Evolutionary conservation across 2,329 filamentous ascomycete species (phyloP).

Genomic region (Elsinoe australis): DNA sequence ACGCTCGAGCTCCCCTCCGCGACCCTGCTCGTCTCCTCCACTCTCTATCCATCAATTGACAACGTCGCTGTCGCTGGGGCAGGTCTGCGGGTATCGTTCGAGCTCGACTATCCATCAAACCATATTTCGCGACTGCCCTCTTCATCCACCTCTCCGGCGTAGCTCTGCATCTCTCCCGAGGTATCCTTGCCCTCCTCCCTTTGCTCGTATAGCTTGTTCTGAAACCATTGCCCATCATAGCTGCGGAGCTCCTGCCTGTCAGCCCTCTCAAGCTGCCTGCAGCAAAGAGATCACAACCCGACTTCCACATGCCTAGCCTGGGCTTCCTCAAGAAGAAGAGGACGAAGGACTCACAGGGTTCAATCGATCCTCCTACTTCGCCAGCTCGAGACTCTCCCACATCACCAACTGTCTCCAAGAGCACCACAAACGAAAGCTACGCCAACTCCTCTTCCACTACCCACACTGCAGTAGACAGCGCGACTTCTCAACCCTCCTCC

Average conservation of each 20-base stretch:
- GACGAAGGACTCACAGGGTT: slow-evolving; percentile 72
- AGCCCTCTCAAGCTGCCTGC: slow-evolving; percentile 14
- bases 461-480: slow-evolving; percentile 27
- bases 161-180: slow-evolving; percentile 15
- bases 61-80: slow-evolving; percentile 16
- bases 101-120: slow-evolving; percentile 7
- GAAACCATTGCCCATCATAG: slow-evolving; percentile 1
- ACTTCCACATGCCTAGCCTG: slow-evolving; percentile 72
- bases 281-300: slow-evolving; percentile 12
- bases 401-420: slow-evolving; percentile 44
- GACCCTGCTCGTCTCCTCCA: slow-evolving; percentile 1
- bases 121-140: slow-evolving; percentile 17
- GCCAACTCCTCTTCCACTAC: slow-evolving; percentile 29
- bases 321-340: slow-evolving; percentile 98
- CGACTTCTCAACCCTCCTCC: slow-evolving; percentile 33
- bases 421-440: slow-evolving; percentile 13
- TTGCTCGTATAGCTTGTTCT: slow-evolving; percentile 16
- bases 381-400: slow-evolving; percentile 52
- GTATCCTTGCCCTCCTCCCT: slow-evolving; percentile 14
- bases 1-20: slow-evolving; percentile 7
- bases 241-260: slow-evolving; percentile 14
- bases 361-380: slow-evolving; percentile 37
- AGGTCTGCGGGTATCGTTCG: slow-evolving; percentile 11
- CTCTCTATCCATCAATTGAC: slow-evolving; percentile 10
- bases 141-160: slow-evolving; percentile 8